Evolutionary conservation across 768 basidiomycete genomes (phyloP), one percentile per base, ranked within the genome.

Genomic region (Suillus paluster): DNA sequence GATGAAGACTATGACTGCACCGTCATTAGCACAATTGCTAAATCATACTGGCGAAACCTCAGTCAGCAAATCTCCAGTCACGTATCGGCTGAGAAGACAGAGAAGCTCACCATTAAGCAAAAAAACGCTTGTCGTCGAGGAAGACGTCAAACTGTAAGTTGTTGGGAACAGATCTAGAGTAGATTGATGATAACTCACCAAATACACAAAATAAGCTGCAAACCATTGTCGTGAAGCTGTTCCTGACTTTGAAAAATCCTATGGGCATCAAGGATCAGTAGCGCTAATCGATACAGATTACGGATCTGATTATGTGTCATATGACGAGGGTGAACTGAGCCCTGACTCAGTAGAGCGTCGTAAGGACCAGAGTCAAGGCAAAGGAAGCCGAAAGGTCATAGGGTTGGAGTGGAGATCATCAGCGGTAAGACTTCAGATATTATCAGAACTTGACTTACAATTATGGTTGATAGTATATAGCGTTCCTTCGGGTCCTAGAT

Each of bases 21-120:
- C 19, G 44, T 48, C 15, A 58, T 58, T n/a, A 27, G 19, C 41
- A 58, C 15, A 8, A 48, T 58, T 15, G 19, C 45, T 12, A 48
- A 58, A 58, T 58, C 45, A 6, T 58, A 58, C 57, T 58, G 57
- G 57, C 23, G 57, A 34, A 58, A 58, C 57, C 17, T 58, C 15
- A 23, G 19, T 21, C 19, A 25, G 42, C 45, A 58, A 45, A 25
- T 58, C 21, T 45, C 44, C 21, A 45, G 3, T n/a, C 44, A 10
- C 9, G 6, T 21, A 21, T 45, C 44, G 8, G 4, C 44, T 1
- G n/a, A 45, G 44, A 45, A 21, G 44, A 5, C 9, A 11, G 44
- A 21, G 11, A 45, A 45, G 44, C 44, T 45, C 11, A 45, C 44
- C 44, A 21, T 11, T 11, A 45, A 45, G 21, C 44, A 45, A 21